Evolutionary conservation across 2,329 filamentous ascomycete genomes (phyloP).

Genomic region (Dendrostoma leiphaemia): DNA sequence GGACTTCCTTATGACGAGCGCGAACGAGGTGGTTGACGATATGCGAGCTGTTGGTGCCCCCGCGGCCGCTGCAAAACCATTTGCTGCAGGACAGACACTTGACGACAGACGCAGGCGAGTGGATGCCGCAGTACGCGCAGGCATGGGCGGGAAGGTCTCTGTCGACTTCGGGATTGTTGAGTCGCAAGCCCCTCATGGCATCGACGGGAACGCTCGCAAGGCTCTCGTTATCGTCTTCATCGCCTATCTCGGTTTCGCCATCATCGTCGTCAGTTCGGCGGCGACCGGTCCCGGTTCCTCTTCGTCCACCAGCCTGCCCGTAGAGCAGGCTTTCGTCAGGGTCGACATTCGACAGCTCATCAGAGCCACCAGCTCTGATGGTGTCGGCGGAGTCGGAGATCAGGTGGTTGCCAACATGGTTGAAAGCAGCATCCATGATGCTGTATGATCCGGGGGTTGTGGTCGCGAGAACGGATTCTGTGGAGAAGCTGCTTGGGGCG

Average conservation of each 20-base stretch:
- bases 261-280: conserved; percentile 80
- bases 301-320: conserved; percentile 61
- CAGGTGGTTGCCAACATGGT: conserved; percentile 81
- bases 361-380: conserved; percentile 82
- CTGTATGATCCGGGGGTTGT: conserved; percentile 24
- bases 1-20: conserved; percentile 97
- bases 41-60: conserved; percentile 94
- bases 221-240: conserved; percentile 70
- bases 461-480: conserved; percentile 19
- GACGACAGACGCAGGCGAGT: conserved; percentile 91
- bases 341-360: conserved; percentile 69
- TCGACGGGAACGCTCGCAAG: conserved; percentile 79
- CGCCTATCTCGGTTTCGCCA: conserved; percentile 78
- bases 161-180: conserved; percentile 69
- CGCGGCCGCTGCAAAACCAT: conserved; percentile 98
- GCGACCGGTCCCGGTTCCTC: conserved; percentile 42
- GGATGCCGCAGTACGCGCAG: conserved; percentile 98
- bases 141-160: conserved; percentile 91
- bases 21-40: conserved; percentile 98
- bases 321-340: conserved; percentile 81
- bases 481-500: neutral
- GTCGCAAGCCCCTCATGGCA: conserved; percentile 63
- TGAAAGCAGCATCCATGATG: conserved; percentile 77
- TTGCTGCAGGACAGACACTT: conserved; percentile 95
- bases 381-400: conserved; percentile 80